Conservation (phyloP, 257 asterid species). For the Solanum verrucosum region DNA sequence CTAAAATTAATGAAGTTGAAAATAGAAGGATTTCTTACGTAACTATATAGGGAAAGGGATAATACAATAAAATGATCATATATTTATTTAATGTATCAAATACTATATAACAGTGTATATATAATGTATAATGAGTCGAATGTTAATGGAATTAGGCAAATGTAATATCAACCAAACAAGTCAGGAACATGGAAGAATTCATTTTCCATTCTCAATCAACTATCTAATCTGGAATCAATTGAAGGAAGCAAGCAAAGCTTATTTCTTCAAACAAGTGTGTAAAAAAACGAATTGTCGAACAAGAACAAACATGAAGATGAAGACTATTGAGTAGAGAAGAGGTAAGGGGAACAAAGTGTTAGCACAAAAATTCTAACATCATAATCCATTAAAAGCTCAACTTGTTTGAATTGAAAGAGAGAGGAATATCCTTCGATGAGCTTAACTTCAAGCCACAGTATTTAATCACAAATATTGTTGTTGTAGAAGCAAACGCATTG, state of each 20-base stretch:
- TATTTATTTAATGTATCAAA: too few species aligned
- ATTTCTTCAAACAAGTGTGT: neutral
- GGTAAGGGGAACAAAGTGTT: neutral
- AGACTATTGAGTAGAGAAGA: neutral
- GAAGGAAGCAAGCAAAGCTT: neutral
- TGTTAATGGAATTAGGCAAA: neutral
- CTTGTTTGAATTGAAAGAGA: neutral
- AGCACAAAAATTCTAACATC: too few species aligned
- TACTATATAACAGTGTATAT: too few species aligned
- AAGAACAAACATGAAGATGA: too few species aligned
- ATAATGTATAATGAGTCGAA: neutral
- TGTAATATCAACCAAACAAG: neutral
- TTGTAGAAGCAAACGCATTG: neutral
- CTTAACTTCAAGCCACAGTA: neutral
- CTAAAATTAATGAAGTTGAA: too few species aligned
- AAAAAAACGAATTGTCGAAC: too few species aligned
- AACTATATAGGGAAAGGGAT: too few species aligned
- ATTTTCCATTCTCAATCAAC: neutral
- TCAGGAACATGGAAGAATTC: neutral
- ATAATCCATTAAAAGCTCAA: too few species aligned
- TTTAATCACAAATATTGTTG: neutral
- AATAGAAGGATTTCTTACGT: too few species aligned
- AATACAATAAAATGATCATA: too few species aligned
- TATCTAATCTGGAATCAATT: neutral
- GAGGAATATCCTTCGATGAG: neutral